phyloP scores from a whole-genome alignment of 129 eudicot species.

The Flaveria ramosissima region DNA sequence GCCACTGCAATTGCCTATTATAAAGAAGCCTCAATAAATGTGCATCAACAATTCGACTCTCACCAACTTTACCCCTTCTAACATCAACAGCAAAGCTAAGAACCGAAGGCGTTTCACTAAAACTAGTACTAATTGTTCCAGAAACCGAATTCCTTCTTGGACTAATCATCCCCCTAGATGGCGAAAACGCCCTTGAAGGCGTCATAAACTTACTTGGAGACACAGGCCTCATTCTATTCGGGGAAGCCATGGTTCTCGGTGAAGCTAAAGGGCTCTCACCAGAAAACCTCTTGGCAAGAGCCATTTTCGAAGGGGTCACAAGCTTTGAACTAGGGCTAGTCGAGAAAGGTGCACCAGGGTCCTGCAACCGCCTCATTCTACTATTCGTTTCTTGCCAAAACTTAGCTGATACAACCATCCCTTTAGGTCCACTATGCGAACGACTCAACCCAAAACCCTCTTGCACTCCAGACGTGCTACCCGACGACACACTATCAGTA shows the following conservation, averaged over 20 bases:
- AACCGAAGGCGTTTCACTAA: constrained; percentile 87
- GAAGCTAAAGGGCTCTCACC: constrained; percentile 62
- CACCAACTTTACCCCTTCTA: constrained; percentile 95
- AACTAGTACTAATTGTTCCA: constrained; percentile 53
- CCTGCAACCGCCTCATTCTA: constrained; percentile 79
- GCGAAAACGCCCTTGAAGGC: constrained; percentile 38
- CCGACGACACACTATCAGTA: constrained; percentile 92
- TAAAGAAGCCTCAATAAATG: constrained; percentile 88
- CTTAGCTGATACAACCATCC: constrained; percentile 64
- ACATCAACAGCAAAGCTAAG: constrained; percentile 94
- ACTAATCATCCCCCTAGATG: constrained; percentile 70
- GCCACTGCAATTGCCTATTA: constrained; percentile 89
- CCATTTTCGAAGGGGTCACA: constrained; percentile 60
- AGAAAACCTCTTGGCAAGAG: constrained; percentile 50
- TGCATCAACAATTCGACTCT: constrained; percentile 84
- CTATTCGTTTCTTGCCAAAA: constrained; percentile 96
- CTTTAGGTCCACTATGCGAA: constrained; percentile 47
- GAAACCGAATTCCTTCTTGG: constrained; percentile 73
- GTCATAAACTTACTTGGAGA: constrained; percentile 81
- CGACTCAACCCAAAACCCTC: constrained; percentile 48
- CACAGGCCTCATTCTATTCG: constrained; percentile 71
- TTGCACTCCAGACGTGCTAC: constrained; percentile 84
- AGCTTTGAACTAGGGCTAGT: constrained; percentile 74
- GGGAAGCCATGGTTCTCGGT: constrained; percentile 81
- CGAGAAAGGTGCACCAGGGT: constrained; percentile 62